Base-by-base conservation (phyloP, 768 basidiomycete species). In the Lentinula guzmanii region DNA sequence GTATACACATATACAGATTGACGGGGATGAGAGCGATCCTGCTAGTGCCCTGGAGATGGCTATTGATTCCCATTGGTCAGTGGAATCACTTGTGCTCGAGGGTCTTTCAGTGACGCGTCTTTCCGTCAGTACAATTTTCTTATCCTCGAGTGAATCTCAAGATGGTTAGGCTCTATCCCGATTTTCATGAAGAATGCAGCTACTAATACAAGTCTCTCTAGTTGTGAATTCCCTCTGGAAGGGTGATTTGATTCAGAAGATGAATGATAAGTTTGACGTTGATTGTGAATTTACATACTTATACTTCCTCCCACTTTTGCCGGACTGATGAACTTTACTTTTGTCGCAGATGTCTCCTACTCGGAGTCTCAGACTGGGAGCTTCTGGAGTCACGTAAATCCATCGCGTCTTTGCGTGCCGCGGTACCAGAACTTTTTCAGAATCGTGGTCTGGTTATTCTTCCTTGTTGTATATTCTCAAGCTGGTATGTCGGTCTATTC, bases 1-100 rank as follows among this genome's bases (percentile, higher is more conserved):
- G 3, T 94, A 86, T 73, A 80, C 81, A 61, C 86, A 90, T 67
- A 73, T 76, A 43, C 86, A 92, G 69, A 69, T 77, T 39, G 91
- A 96, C 68, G 93, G 90, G 0, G 91, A 91, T 60, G 72, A 77
- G 51, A 91, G 90, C 62, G 87, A 86, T 46, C 81, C 86, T 66
- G 77, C 84, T 4, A 93, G 90, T 67, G 88, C 90, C 7, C 76
- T 97, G 46, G 95, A 98, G 71, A 76, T 87, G 71, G 94, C 95
- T n/a, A 91, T 96, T 63, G 95, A 98, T 71, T 84, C 91, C 58
- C 86, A 93, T 66, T 93, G 93, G 92, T 93, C 67, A 21, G 45
- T 37, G 15, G 8, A 34, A 21, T 53, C 18, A 50, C 1, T 61
- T 41, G 65, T 42, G 69, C 13, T 21, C 10, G 18, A 15, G 39